These are phyloP conservation scores for Daedaleopsis nitida DNA, from an alignment of 768 basidiomycete genomes.

Conservation along the genomic window DNA sequence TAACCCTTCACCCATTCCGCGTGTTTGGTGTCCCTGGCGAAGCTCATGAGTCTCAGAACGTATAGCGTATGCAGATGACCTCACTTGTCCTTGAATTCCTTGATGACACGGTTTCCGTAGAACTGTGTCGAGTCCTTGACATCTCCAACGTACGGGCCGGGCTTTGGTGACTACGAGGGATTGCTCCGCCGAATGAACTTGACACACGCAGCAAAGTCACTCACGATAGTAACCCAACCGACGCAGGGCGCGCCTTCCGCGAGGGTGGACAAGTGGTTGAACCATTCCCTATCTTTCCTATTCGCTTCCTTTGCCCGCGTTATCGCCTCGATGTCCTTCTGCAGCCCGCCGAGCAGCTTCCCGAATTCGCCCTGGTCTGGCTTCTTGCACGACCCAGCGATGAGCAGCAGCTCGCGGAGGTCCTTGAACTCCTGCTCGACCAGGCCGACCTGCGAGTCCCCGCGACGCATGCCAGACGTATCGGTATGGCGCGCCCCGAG, in stretches of 20 bases:
- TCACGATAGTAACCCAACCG: slow-evolving; percentile 86
- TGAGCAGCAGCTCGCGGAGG: slow-evolving; percentile 67
- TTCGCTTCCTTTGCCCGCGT: slow-evolving; percentile 82
- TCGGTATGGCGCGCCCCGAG: neutral
- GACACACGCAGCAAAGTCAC: slow-evolving; percentile 30
- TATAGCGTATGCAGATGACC: neutral
- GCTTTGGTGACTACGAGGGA: slow-evolving; percentile 61
- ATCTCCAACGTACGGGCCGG: slow-evolving; percentile 76
- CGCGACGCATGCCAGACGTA: neutral
- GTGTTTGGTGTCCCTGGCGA: slow-evolving; percentile 78
- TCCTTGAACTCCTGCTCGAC: slow-evolving; percentile 68
- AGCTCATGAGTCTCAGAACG: neutral
- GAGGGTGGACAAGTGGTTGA: slow-evolving; percentile 77
- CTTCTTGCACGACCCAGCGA: slow-evolving; percentile 76
- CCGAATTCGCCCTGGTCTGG: slow-evolving; percentile 65
- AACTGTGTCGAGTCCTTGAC: slow-evolving; percentile 86
- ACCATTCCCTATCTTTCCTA: slow-evolving; percentile 80
- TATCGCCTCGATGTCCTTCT: slow-evolving; percentile 71
- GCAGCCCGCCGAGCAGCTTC: slow-evolving; percentile 66
- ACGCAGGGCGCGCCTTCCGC: slow-evolving; percentile 79
- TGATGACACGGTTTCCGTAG: slow-evolving; percentile 88
- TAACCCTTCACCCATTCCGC: slow-evolving; percentile 86
- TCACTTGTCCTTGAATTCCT: slow-evolving; percentile 92
- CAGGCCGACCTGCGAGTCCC: slow-evolving; percentile 55
- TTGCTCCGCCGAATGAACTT: neutral